Evolutionary conservation across 176 grass and related monocot genomes (phyloP).

Genomic region (Zea luxurians): DNA sequence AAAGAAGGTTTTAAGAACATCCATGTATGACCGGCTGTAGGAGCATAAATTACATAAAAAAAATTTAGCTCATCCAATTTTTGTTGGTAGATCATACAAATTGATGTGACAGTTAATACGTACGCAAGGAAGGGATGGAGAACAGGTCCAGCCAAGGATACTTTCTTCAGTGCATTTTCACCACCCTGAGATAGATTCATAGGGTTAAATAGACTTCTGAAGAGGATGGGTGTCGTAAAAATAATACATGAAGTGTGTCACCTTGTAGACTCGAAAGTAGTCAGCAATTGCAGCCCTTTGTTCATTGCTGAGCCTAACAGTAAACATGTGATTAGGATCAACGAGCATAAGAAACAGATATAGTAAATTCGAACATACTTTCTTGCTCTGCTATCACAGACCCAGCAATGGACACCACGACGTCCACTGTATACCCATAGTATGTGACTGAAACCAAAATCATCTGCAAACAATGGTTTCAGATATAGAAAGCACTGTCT

Average conservation of each 20-base stretch:
- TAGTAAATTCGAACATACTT: conserved; percentile 46
- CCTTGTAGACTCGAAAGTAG: conserved; percentile 91
- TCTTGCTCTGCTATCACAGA: conserved; percentile 91
- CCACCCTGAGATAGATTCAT: conserved; percentile 56
- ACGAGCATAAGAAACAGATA: conserved; percentile 10
- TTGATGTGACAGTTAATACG: conserved; percentile 25
- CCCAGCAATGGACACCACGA: conserved; percentile 98
- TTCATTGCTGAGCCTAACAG: conserved; percentile 77
- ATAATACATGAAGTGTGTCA: conserved; percentile 22
- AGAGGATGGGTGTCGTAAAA: not conserved
- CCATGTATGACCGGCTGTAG: conserved; percentile 78
- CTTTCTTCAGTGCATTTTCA: conserved; percentile 82
- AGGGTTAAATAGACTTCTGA: not conserved
- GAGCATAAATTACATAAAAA: conserved; percentile 18
- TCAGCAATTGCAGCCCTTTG: conserved; percentile 85
- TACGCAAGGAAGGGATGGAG: conserved; percentile 92
- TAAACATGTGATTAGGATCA: conserved; percentile 27
- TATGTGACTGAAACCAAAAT: conserved; percentile 98
- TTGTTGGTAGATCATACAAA: conserved; percentile 13
- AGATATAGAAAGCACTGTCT: conserved; percentile 11
- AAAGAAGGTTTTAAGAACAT: conserved; percentile 80
- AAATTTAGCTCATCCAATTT: conserved; percentile 28
- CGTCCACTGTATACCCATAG: conserved; percentile 93
- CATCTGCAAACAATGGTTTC: conserved; percentile 52
- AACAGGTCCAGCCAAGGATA: conserved; percentile 65